Percentiles rank a stretch among this genome's conserved stretches.
Conservation (phyloP, 2,329 filamentous ascomycete species). For the Stenocarpella maydis region DNA sequence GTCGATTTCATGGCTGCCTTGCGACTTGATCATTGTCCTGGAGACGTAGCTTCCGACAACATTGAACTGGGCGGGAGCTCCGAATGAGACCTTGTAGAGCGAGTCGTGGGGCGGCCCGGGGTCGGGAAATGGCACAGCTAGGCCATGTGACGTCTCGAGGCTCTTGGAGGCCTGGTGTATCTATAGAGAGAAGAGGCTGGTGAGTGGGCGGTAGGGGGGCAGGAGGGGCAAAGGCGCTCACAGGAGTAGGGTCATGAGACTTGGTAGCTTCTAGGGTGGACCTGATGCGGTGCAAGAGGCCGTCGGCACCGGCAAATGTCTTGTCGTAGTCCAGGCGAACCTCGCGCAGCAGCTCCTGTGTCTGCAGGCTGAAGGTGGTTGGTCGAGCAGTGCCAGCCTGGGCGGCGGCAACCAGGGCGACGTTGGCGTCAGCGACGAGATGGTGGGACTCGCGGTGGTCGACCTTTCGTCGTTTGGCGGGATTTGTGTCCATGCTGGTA, state of each 20-base stretch:
- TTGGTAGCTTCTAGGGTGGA: constrained; percentile 59
- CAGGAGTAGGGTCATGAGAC: constrained; percentile 58
- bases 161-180: constrained; percentile 72
- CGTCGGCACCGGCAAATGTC: constrained; percentile 57
- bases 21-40: constrained; percentile 74
- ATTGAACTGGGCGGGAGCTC: constrained; percentile 79
- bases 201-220: not conserved
- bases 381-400: constrained; percentile 46
- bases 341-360: constrained; percentile 66
- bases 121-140: constrained; percentile 85
- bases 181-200: constrained; percentile 49
- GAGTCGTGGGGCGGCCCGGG: constrained; percentile 78
- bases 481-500: constrained; percentile 43
- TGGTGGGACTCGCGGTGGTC: constrained; percentile 38
- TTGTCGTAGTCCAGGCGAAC: constrained; percentile 61
- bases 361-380: constrained; percentile 66
- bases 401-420: constrained; percentile 41
- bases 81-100: constrained; percentile 83
- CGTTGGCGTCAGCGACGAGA: constrained; percentile 28
- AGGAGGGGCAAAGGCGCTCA: constrained; percentile 46
- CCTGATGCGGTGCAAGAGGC: constrained; percentile 61
- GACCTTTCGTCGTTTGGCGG: constrained; percentile 47
- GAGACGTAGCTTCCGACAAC: constrained; percentile 88
- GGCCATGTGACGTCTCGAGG: constrained; percentile 71
- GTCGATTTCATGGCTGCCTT: constrained; percentile 71